Evolutionary conservation across 2,329 filamentous ascomycete genomes (phyloP).

Genomic region (Lasiodiplodia gonubiensis): DNA sequence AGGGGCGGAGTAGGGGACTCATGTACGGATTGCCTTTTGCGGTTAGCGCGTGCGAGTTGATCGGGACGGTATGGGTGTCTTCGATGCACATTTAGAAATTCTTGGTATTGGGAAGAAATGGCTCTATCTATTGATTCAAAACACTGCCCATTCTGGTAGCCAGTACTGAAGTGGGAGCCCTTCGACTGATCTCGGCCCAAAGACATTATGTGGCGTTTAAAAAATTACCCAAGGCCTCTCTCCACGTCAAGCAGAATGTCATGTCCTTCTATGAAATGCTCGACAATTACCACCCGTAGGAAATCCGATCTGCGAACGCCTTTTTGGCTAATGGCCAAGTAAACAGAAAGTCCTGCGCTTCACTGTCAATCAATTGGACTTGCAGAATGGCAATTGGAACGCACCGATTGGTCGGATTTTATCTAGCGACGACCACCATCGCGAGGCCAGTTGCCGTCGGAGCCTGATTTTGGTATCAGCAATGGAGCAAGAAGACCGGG

Average conservation of each 20-base stretch:
- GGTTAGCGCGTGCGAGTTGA: background rate
- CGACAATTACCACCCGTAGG: background rate
- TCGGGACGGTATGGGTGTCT: background rate
- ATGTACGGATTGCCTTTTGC: background rate
- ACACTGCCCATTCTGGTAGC: background rate
- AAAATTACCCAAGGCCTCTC: background rate
- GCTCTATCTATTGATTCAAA: background rate
- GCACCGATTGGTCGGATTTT: background rate
- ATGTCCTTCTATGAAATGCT: background rate
- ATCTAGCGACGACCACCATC: conserved; percentile 8
- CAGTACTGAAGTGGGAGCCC: background rate
- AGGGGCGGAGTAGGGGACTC: background rate
- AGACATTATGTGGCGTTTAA: background rate
- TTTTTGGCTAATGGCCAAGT: background rate
- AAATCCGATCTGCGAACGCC: background rate
- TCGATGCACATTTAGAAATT: background rate
- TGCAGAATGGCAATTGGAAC: background rate
- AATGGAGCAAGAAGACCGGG: background rate
- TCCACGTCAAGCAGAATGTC: background rate
- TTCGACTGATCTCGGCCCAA: background rate
- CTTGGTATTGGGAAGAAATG: background rate
- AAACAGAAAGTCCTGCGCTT: background rate
- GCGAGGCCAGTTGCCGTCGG: conserved; percentile 4
- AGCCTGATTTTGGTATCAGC: background rate
- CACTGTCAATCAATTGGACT: background rate